Evolutionary conservation across 163 green algal species (phyloP).

Genomic region (Volvox carteri): DNA sequence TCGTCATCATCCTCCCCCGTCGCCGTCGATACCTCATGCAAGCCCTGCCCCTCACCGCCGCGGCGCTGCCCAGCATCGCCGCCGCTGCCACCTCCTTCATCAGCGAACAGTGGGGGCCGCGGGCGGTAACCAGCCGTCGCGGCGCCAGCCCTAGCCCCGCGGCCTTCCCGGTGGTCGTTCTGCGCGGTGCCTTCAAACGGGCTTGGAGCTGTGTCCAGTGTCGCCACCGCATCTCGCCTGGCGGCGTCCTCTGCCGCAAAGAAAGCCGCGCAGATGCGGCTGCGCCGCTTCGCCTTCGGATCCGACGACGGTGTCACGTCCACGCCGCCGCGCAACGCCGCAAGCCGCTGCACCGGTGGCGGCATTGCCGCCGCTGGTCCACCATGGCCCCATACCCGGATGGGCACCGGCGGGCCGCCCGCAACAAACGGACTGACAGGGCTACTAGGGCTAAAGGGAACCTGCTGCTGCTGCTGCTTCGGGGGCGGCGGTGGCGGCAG

Average conservation of each 20-base stretch:
- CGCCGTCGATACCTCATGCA: no score
- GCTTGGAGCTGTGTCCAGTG: slow-evolving; percentile 7
- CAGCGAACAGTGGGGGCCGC: slow-evolving; percentile 22
- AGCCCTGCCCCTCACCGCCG: not conserved
- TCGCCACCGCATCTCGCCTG: not conserved
- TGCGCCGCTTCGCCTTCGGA: slow-evolving; percentile 44
- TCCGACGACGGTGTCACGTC: slow-evolving; percentile 50
- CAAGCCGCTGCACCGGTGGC: not conserved
- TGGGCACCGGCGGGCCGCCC: no score
- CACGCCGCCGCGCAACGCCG: not conserved
- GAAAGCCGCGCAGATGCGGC: slow-evolving; percentile 21
- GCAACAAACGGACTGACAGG: no score
- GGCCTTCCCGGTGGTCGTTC: not conserved
- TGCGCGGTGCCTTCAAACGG: slow-evolving; percentile 48
- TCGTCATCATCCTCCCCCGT: not conserved
- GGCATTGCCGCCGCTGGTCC: not conserved
- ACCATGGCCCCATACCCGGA: no score
- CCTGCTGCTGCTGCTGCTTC: no score
- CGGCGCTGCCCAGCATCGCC: not conserved
- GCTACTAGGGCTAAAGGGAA: not conserved
- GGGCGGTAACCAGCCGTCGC: not conserved
- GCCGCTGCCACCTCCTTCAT: not conserved
- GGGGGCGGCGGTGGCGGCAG: no score
- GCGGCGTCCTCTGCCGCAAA: not conserved
- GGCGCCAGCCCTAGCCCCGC: not conserved